A percentile compares a stretch with the other conserved stretches of the same genome.
Conservation (phyloP, 495 filamentous ascomycete species). For the Wilcoxina mikolae region DNA sequence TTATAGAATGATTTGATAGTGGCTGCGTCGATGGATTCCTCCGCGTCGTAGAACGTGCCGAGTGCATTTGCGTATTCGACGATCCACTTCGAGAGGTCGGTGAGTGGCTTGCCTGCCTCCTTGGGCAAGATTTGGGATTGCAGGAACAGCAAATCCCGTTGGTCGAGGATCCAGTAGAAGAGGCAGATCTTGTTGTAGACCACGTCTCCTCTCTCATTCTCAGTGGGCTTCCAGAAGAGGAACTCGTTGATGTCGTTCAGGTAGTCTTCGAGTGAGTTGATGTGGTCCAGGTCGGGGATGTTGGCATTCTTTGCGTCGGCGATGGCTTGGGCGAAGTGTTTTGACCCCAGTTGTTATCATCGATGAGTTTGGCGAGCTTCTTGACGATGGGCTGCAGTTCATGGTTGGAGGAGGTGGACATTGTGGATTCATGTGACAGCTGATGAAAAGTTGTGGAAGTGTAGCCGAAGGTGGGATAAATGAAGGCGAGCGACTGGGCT, state of each 20-base stretch:
- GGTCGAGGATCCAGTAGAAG: conserved; percentile 29
- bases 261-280: conserved; percentile 14
- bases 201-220: conserved; percentile 17
- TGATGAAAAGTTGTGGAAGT: too few relatives aligned
- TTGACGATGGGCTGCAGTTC: too few relatives aligned
- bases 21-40: conserved; percentile 19
- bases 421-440: too few relatives aligned
- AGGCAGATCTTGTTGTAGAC: conserved; percentile 26
- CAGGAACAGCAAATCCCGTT: conserved; percentile 12
- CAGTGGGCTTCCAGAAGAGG: conserved; percentile 26
- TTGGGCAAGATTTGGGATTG: conserved; percentile 22
- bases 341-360: conserved; percentile 10
- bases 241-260: conserved; percentile 20
- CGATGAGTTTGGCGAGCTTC: conserved; percentile 9
- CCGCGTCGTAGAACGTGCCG: conserved; percentile 28
- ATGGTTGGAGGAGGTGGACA: too few relatives aligned
- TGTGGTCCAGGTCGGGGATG: conserved; percentile 14
- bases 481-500: too few relatives aligned
- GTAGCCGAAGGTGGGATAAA: too few relatives aligned
- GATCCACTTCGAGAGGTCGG: conserved; percentile 29
- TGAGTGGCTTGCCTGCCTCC: conserved; percentile 9
- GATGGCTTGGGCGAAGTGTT: conserved; percentile 17
- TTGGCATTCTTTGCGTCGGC: too few relatives aligned
- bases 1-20: conserved; percentile 24
- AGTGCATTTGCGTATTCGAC: conserved; percentile 24